These are phyloP conservation scores for Baeospora myosura DNA, from an alignment of 1,284 basidiomycete species.

Conservation along the genomic window DNA sequence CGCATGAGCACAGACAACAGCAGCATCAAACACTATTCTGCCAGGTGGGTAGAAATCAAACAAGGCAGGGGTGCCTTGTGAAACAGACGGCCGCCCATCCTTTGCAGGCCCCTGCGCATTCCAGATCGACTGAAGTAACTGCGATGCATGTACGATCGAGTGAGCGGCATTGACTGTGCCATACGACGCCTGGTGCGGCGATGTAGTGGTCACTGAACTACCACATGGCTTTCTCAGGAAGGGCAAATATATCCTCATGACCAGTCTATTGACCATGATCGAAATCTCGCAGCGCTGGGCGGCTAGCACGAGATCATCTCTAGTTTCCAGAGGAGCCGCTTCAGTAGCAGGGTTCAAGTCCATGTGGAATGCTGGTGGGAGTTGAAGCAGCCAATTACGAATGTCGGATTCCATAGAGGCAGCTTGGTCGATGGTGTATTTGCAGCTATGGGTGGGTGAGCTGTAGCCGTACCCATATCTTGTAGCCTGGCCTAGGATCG, in stretches of 20 bases:
- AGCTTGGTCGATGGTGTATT: conserved; percentile 52
- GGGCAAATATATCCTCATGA: conserved; percentile 61
- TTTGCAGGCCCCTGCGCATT: conserved; percentile 15
- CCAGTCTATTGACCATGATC: conserved; percentile 49
- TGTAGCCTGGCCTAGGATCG: not conserved
- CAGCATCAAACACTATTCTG: conserved; percentile 53
- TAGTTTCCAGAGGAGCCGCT: conserved; percentile 27
- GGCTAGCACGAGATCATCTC: conserved; percentile 24
- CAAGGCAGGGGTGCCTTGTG: conserved; percentile 34
- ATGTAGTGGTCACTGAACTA: conserved; percentile 17
- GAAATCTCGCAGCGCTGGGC: conserved; percentile 52
- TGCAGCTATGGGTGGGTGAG: conserved; percentile 22
- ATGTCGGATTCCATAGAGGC: conserved; percentile 49
- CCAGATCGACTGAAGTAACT: conserved; percentile 35
- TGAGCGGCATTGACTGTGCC: conserved; percentile 58
- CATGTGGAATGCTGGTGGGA: conserved; percentile 33
- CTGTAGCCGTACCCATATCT: conserved; percentile 1
- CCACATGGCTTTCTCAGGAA: conserved; percentile 38
- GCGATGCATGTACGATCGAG: conserved; percentile 43
- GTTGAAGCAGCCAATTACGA: conserved; percentile 41
- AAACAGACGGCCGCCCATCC: conserved; percentile 13
- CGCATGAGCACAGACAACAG: conserved; percentile 53
- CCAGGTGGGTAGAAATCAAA: conserved; percentile 57
- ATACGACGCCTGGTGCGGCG: conserved; percentile 41
- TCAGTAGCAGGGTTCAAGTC: not conserved